These are phyloP conservation scores for Novymonas esmeraldas DNA, from an alignment of 208 protist species.

Conservation along the genomic window DNA sequence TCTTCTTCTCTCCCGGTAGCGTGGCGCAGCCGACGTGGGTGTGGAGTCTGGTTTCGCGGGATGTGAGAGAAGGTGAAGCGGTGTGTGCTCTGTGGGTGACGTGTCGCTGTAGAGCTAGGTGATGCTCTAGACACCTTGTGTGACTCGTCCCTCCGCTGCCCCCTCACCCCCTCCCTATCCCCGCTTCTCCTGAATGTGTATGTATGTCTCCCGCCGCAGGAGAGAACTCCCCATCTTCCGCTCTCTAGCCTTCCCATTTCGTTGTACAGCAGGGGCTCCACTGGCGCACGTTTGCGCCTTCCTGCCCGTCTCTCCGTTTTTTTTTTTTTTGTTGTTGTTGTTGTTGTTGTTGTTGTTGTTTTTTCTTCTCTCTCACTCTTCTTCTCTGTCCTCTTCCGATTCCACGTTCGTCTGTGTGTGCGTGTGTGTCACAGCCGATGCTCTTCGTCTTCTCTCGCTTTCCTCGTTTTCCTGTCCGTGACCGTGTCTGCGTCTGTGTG, in stretches of 20 bases:
- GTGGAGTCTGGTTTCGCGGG: no score
- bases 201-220: no score
- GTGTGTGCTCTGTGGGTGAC: no score
- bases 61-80: no score
- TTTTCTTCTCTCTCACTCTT: constrained; percentile 1
- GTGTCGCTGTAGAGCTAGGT: no score
- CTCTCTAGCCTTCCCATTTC: not conserved
- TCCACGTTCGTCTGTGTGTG: constrained; percentile 6
- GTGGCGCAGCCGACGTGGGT: no score
- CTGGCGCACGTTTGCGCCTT: not conserved
- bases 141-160: no score
- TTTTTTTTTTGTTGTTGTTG: not conserved
- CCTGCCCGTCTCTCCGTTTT: not conserved
- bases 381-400: not conserved
- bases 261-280: not conserved
- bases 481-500: not conserved
- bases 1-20: no score
- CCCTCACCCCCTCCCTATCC: no score
- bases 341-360: constrained; percentile 2
- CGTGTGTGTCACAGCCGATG: constrained; percentile 1
- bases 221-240: no score
- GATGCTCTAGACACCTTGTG: no score
- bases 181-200: no score
- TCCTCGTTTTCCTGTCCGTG: not conserved
- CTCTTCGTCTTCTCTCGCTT: not conserved